A percentile compares a stretch with the other conserved stretches of the same genome.
These are phyloP conservation scores for Aspergillus sp. DNA, from an alignment of 2,329 filamentous ascomycete genomes.

Conservation along the genomic window DNA sequence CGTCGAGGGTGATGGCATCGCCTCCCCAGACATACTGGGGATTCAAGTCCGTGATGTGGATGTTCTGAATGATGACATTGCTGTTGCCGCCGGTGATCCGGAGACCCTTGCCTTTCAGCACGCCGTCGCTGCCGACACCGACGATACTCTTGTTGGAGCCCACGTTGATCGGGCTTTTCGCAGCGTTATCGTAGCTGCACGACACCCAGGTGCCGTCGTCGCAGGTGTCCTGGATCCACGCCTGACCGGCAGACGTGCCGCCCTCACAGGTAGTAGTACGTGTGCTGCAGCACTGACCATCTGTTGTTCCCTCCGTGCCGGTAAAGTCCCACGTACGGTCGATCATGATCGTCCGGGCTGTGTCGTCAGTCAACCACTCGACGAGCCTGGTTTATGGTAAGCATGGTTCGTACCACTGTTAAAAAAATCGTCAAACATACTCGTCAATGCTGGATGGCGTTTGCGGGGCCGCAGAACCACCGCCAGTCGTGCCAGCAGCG, in stretches of 20 bases:
- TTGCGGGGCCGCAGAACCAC: conserved; percentile 8
- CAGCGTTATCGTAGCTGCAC: conserved; percentile 52
- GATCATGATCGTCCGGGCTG: conserved; percentile 5
- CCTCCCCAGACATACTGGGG: conserved; percentile 60
- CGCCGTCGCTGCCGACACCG: conserved; percentile 51
- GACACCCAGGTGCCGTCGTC: conserved; percentile 32
- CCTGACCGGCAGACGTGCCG: conserved; percentile 10
- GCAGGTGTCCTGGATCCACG: conserved; percentile 10
- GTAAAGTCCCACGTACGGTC: conserved; percentile 17
- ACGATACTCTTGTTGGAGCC: conserved; percentile 58
- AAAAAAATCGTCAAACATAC: conserved; percentile 1
- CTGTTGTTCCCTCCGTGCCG: conserved; percentile 37
- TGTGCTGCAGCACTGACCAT: conserved; percentile 29
- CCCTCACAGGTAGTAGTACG: conserved; percentile 10
- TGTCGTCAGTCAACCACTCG: conserved; percentile 6
- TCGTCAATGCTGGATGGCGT: conserved; percentile 11
- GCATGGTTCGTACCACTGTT: background rate
- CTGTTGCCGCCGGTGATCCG: conserved; percentile 46
- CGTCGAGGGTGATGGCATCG: conserved; percentile 55
- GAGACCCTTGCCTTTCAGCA: conserved; percentile 60
- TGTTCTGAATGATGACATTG: conserved; percentile 58
- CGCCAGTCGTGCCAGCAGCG: conserved; percentile 14
- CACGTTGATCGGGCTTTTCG: conserved; percentile 49
- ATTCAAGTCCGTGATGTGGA: conserved; percentile 48
- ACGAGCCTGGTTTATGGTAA: background rate